These are phyloP conservation scores for Spathaspora sp. DNA, from an alignment of 1,139 yeast species.

Conservation along the genomic window DNA sequence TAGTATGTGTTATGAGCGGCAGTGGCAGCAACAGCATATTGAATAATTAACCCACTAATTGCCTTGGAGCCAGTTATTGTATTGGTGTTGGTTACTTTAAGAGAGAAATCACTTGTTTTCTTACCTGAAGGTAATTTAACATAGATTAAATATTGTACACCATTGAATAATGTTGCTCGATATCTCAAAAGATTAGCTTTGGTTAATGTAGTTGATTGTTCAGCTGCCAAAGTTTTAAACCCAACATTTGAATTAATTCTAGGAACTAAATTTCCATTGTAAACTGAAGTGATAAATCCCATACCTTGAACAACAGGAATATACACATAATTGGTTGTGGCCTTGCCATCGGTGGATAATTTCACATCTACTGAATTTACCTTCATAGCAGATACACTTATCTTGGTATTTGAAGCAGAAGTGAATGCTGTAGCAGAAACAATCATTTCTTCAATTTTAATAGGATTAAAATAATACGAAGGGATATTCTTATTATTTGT, in stretches of 20 bases:
- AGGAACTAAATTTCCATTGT: conserved; percentile 55
- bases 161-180: conserved; percentile 49
- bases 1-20: conserved; percentile 22
- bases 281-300: conserved; percentile 73
- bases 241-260: conserved; percentile 54
- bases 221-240: conserved; percentile 45
- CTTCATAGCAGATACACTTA: conserved; percentile 49
- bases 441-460: conserved; percentile 49
- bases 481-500: conserved; percentile 35
- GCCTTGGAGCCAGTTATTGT: conserved; percentile 44
- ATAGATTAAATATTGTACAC: conserved; percentile 57
- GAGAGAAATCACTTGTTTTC: conserved; percentile 30
- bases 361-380: conserved; percentile 55
- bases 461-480: conserved; percentile 54
- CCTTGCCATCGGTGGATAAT: conserved; percentile 30
- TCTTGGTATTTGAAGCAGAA: conserved; percentile 21
- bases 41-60: conserved; percentile 57
- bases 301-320: conserved; percentile 62
- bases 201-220: conserved; percentile 35
- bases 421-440: conserved; percentile 54
- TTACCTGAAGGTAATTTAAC: conserved; percentile 44
- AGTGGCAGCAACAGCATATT: conserved; percentile 56
- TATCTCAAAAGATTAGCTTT: conserved; percentile 60
- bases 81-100: conserved; percentile 35
- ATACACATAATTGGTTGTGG: conserved; percentile 30